Conservation (phyloP, 2,329 filamentous ascomycete species). For the Cladosporium velox region DNA sequence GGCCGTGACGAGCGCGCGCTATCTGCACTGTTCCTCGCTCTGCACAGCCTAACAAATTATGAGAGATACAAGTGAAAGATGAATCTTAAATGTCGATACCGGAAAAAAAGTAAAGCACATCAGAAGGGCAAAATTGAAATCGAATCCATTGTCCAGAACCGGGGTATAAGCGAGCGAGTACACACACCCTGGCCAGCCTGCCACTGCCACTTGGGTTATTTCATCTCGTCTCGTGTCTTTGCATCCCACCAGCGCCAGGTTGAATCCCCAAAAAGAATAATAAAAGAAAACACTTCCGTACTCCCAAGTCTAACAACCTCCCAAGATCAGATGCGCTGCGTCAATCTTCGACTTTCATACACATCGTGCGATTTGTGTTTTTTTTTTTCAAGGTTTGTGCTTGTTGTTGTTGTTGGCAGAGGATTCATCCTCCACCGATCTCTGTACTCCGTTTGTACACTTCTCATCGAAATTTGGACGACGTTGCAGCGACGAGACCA, state of each 20-base stretch:
- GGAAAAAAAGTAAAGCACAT: not conserved
- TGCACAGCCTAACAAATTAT: not conserved
- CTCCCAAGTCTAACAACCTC: not conserved
- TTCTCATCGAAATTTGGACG: not conserved
- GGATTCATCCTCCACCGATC: not conserved
- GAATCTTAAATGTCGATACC: not conserved
- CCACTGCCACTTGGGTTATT: slow-evolving; percentile 15
- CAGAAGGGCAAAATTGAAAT: not conserved
- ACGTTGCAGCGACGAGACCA: not conserved
- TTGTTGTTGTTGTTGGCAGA: not conserved
- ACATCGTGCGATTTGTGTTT: slow-evolving; percentile 5
- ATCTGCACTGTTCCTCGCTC: not conserved
- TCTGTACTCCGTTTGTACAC: not conserved
- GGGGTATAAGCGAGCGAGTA: slow-evolving; percentile 16
- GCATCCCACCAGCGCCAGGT: slow-evolving; percentile 10
- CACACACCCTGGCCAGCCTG: slow-evolving; percentile 14
- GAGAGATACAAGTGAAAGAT: not conserved
- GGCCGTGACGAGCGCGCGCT: not conserved
- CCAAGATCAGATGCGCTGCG: not conserved
- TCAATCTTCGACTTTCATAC: slow-evolving; percentile 10
- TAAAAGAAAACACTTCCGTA: not conserved
- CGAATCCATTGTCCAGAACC: slow-evolving; percentile 7
- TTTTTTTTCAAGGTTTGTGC: not conserved
- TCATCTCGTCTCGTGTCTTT: slow-evolving; percentile 15
- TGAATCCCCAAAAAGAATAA: not conserved